These are phyloP conservation scores for Tetradesmus lagerheimii DNA, from an alignment of 139 green algal genomes.

Conservation along the genomic window DNA sequence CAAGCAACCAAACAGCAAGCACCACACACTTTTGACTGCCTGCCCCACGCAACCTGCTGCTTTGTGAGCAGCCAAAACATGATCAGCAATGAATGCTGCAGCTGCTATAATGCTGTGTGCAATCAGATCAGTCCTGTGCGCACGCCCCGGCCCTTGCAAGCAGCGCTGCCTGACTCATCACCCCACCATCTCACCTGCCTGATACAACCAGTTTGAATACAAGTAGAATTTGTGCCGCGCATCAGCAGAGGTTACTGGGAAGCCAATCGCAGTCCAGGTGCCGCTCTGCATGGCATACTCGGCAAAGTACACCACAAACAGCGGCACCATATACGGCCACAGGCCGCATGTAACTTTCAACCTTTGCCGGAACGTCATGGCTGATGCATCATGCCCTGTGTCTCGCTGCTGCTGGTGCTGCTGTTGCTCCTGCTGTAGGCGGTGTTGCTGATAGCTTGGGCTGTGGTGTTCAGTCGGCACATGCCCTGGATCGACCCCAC, in stretches of 20 bases:
- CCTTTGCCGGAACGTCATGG: slow-evolving; percentile 37
- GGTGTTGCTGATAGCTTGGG: background rate
- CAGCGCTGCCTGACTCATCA: background rate
- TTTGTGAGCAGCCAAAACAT: too few species aligned
- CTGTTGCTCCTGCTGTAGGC: background rate
- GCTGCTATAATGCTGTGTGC: too few species aligned
- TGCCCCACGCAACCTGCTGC: too few species aligned
- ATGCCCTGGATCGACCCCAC: background rate
- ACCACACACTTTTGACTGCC: too few species aligned
- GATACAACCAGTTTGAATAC: slow-evolving; percentile 31
- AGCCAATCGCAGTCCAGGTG: slow-evolving; percentile 74
- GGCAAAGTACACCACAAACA: slow-evolving; percentile 72
- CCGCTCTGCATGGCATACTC: slow-evolving; percentile 76
- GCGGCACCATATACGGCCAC: slow-evolving; percentile 74
- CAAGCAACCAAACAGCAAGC: too few species aligned
- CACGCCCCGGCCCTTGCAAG: background rate
- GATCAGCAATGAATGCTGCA: too few species aligned
- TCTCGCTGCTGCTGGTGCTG: background rate
- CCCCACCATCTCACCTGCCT: slow-evolving; percentile 23
- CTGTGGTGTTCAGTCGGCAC: background rate
- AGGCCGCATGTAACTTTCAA: slow-evolving; percentile 42
- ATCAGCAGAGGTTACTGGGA: slow-evolving; percentile 57
- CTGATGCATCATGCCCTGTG: background rate
- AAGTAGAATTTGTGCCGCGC: slow-evolving; percentile 71
- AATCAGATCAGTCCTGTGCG: too few species aligned